phyloP scores from a whole-genome alignment of 805 yeast genomes.

The Lipomyces mesembrius region DNA sequence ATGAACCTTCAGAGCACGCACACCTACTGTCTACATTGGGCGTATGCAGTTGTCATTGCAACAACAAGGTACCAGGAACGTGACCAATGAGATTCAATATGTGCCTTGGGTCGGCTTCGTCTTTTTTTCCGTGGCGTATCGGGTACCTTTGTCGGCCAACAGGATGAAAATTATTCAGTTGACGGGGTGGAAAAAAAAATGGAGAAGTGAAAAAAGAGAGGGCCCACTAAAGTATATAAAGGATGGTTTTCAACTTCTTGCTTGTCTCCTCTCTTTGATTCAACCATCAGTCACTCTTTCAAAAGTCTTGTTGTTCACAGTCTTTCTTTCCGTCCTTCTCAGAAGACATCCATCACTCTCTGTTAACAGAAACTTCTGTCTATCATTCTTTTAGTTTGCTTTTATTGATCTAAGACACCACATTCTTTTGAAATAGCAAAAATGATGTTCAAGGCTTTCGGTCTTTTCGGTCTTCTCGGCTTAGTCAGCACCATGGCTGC shows the following conservation, averaged over 20 bases:
- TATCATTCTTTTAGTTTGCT: not conserved
- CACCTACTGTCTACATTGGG: not conserved
- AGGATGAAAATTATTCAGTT: not conserved
- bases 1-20: not conserved
- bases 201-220: not conserved
- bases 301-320: slow-evolving; percentile 1
- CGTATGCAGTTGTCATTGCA: not conserved
- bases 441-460: not conserved
- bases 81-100: not conserved
- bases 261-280: not conserved
- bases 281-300: not conserved
- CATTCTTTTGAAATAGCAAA: not conserved
- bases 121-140: not conserved
- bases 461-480: not conserved
- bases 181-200: no score
- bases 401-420: no score
- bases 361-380: not conserved
- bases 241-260: not conserved
- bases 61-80: slow-evolving; percentile 1
- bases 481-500: not conserved
- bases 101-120: not conserved
- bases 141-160: not conserved
- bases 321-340: not conserved
- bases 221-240: not conserved
- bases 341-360: not conserved